Base-by-base conservation (phyloP, 1,139 yeast species). In the Protomyces lactucae-debilis region DNA sequence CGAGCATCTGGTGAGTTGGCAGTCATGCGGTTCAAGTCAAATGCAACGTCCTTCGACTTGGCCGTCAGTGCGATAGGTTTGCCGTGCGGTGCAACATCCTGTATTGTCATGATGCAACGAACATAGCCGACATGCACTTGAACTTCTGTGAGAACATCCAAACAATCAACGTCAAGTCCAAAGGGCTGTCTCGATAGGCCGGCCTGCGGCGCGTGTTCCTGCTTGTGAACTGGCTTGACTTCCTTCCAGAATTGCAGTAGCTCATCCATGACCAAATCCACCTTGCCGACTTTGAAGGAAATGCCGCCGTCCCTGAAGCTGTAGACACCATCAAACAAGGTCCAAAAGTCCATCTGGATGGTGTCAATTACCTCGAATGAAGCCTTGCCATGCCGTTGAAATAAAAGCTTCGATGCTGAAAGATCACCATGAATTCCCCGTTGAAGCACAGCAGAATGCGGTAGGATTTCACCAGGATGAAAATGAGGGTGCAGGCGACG, bases 1-100 rank as follows among this genome's bases (percentile, higher is more conserved):
- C 75, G 72, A 68, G 77, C 77, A 2, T 79, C 78, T 8, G 79
- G 78, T 55, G 74, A 73, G 51, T 71, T 70, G 12, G 78, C 73
- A 64, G 75, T 76, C 64, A 78, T 72, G 1, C 79, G 71, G 40
- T 79, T 69, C 25, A 77, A 56, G 59, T 77, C 79, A 45, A 78
- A 66, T 12, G 73, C 72, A 59, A 77, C 61, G 64, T 77, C 79
- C 55, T 76, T 75, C 55, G 75, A 72, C 9, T 72, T 69, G n/a
- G 71, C 68, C 0, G 74, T 73, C 61, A 76, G 68, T 14, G 67
- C 65, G 21, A 69, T 37, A 10, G 63, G 66, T 4, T 52, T 36
- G 12, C 59, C 64, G 10, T 48, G 37, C 6, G 54, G 60, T 14
- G 53, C 54, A 10, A 64, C 55, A 8, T 46, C 52, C 3, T 56